These are phyloP conservation scores for Ampelomyces quisqualis DNA, from an alignment of 2,329 filamentous ascomycete genomes.

Conservation along the genomic window DNA sequence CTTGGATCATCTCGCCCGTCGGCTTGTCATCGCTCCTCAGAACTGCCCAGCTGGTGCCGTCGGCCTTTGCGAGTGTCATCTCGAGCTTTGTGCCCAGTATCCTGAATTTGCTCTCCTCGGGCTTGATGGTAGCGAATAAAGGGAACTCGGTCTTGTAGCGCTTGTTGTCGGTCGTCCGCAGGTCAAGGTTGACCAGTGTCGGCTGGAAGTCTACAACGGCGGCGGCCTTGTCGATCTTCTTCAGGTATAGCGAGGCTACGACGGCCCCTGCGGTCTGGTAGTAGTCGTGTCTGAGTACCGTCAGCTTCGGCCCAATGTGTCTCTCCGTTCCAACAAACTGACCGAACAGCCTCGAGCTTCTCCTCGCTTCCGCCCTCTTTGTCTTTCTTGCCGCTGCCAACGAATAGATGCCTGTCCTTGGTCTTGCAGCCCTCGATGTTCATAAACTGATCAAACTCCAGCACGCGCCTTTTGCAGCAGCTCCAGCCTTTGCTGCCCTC, in stretches of 20 bases:
- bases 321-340: conserved; percentile 12
- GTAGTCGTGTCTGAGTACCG: conserved; percentile 69
- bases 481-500: conserved; percentile 97
- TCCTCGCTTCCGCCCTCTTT: conserved; percentile 66
- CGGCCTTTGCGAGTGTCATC: conserved; percentile 70
- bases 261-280: conserved; percentile 87
- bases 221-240: conserved; percentile 86
- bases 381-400: conserved; percentile 72
- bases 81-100: conserved; percentile 89
- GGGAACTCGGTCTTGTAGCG: conserved; percentile 73
- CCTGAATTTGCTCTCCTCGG: conserved; percentile 73
- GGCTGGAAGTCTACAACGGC: conserved; percentile 70
- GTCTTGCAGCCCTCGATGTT: conserved; percentile 89
- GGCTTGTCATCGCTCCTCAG: conserved; percentile 73
- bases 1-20: conserved; percentile 81
- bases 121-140: conserved; percentile 75
- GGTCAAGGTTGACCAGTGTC: conserved; percentile 69
- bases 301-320: conserved; percentile 8
- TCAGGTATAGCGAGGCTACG: conserved; percentile 90
- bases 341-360: conserved; percentile 75
- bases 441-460: conserved; percentile 98
- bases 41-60: conserved; percentile 81
- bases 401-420: conserved; percentile 78
- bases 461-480: conserved; percentile 90
- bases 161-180: conserved; percentile 85